A percentile compares a stretch with the other conserved stretches of the same genome.
Evolutionary conservation across 2,329 filamentous ascomycete species (phyloP).

Genomic region (Pestalotiopsis sp.): DNA sequence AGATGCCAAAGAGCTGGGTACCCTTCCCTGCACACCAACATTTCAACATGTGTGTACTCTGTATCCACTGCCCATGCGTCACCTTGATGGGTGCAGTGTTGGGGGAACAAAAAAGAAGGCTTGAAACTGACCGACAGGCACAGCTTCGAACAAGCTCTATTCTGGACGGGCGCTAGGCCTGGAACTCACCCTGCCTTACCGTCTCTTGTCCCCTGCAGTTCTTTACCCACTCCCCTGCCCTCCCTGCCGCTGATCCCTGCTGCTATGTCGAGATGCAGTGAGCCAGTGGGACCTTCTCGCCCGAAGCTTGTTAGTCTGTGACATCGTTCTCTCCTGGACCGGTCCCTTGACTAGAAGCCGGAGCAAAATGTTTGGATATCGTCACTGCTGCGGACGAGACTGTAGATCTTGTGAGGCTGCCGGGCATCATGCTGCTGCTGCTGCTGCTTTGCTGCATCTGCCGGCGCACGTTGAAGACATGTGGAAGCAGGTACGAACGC

Average conservation of each 20-base stretch:
- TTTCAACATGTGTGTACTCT: neutral
- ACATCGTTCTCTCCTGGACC: neutral
- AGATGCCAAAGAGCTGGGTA: no score
- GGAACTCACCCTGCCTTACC: neutral
- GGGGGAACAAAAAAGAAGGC: neutral
- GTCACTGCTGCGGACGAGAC: neutral
- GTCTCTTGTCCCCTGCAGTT: neutral
- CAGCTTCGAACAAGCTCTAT: constrained; percentile 8
- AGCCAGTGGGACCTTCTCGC: neutral
- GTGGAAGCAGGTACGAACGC: no score
- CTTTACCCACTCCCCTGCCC: neutral
- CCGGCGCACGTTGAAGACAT: no score
- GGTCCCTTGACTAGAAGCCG: neutral
- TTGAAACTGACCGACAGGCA: constrained; percentile 6
- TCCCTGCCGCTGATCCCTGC: constrained; percentile 10
- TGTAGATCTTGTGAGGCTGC: neutral
- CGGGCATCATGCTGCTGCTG: no score
- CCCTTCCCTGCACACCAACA: no score
- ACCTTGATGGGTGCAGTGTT: neutral
- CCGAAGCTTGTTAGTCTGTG: neutral
- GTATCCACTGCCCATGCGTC: neutral
- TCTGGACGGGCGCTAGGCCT: constrained; percentile 2
- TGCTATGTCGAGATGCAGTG: neutral
- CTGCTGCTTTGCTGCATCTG: no score
- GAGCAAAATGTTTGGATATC: neutral